Conservation (phyloP, 1,284 basidiomycete species). For the Cerioporus squamosus region DNA sequence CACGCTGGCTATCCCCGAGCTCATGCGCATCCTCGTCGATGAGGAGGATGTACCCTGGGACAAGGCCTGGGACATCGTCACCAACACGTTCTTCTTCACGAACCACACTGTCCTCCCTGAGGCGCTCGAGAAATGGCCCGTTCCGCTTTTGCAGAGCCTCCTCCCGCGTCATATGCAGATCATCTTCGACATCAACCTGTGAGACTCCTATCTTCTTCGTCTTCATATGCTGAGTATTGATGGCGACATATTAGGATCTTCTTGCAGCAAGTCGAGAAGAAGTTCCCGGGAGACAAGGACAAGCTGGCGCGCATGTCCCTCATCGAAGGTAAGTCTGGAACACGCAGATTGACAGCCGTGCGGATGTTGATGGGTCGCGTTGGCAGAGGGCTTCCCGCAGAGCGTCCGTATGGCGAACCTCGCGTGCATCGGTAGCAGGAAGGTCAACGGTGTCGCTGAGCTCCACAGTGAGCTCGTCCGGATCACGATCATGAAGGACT, state of each 20-base stretch:
- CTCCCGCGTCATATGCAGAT: slow-evolving; percentile 82
- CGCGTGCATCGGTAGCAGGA: slow-evolving; percentile 80
- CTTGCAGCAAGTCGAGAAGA: slow-evolving; percentile 83
- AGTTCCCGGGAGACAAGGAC: slow-evolving; percentile 86
- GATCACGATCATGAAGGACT: slow-evolving; percentile 89
- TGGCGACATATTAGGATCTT: slow-evolving; percentile 50
- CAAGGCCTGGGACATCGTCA: slow-evolving; percentile 84
- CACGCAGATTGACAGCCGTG: background rate
- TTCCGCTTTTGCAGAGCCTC: slow-evolving; percentile 80
- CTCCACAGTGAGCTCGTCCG: slow-evolving; percentile 75
- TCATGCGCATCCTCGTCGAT: slow-evolving; percentile 88
- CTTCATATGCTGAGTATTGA: background rate
- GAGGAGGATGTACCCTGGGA: slow-evolving; percentile 90
- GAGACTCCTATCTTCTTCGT: background rate
- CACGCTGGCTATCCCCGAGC: slow-evolving; percentile 90
- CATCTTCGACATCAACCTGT: slow-evolving; percentile 76
- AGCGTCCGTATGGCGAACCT: slow-evolving; percentile 89
- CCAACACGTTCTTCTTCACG: slow-evolving; percentile 91
- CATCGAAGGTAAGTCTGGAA: slow-evolving; percentile 68
- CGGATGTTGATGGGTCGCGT: background rate
- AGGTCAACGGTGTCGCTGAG: slow-evolving; percentile 96
- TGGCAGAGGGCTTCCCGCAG: slow-evolving; percentile 78
- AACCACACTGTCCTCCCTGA: slow-evolving; percentile 88
- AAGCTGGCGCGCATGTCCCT: slow-evolving; percentile 84
- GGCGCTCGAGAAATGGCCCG: slow-evolving; percentile 87